phyloP scores from a whole-genome alignment of 768 basidiomycete genomes.

The Nevesoporus exiguus region DNA sequence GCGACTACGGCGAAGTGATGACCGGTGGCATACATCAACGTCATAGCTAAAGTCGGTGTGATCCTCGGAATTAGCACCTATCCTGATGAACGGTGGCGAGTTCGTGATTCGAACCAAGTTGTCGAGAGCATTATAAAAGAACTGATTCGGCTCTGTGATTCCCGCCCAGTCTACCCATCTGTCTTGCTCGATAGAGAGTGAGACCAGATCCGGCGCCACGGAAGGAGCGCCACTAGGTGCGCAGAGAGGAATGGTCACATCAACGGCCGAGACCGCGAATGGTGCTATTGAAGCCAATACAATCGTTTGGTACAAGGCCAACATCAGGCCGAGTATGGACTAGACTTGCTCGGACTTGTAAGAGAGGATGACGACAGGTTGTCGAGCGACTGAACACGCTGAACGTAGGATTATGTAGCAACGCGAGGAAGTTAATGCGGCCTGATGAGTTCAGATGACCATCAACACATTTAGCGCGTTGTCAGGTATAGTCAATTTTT shows the following conservation, averaged over 20 bases:
- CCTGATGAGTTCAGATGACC: neutral
- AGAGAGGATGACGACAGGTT: neutral
- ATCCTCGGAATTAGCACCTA: constrained; percentile 57
- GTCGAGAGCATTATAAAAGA: constrained; percentile 57
- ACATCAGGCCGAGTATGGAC: neutral
- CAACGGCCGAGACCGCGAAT: constrained; percentile 4
- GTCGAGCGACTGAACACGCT: neutral
- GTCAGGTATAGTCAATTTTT: neutral
- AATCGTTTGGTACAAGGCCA: neutral
- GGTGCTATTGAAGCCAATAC: constrained; percentile 2
- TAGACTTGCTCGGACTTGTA: neutral
- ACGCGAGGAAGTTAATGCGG: neutral
- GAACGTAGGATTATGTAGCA: neutral
- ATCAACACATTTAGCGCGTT: neutral
- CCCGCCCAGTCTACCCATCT: constrained; percentile 70
- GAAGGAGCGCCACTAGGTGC: constrained; percentile 35
- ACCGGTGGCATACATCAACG: constrained; percentile 38
- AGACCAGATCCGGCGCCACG: constrained; percentile 48
- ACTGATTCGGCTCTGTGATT: constrained; percentile 46
- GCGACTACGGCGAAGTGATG: neutral
- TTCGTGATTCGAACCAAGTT: constrained; percentile 55
- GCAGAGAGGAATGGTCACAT: constrained; percentile 40
- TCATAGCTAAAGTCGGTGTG: constrained; percentile 52
- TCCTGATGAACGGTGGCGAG: constrained; percentile 51
- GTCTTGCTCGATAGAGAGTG: constrained; percentile 70